These are phyloP conservation scores for Santalum album DNA, from an alignment of 164 flowering plant species.

Conservation along the genomic window DNA sequence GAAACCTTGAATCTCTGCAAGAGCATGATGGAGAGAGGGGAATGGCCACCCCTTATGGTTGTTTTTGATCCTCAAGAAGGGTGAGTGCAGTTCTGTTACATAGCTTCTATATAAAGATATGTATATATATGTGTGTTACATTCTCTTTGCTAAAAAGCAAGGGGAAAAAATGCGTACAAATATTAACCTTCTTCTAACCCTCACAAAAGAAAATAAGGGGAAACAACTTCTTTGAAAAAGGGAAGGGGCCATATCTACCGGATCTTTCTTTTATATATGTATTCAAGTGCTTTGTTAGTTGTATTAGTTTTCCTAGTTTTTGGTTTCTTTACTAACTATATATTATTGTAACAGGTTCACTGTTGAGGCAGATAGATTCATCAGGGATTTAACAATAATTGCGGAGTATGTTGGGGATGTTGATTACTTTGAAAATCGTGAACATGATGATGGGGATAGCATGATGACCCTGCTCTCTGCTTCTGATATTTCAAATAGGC, in stretches of 20 bases:
- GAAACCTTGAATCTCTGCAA: constrained; percentile 70
- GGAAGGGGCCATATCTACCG: too few relatives aligned
- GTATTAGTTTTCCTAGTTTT: neutral
- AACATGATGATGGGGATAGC: constrained; percentile 84
- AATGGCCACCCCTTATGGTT: constrained; percentile 91
- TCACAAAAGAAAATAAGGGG: too few relatives aligned
- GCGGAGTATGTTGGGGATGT: constrained; percentile 92
- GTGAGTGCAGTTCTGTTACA: too few relatives aligned
- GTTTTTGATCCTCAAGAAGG: constrained; percentile 83
- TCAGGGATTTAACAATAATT: constrained; percentile 75
- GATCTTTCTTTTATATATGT: too few relatives aligned
- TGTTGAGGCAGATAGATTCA: constrained; percentile 74
- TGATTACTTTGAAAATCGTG: constrained; percentile 77
- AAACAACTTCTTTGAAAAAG: too few relatives aligned
- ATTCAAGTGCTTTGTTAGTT: constrained; percentile 11
- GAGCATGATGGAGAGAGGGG: constrained; percentile 75
- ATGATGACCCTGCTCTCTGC: constrained; percentile 83
- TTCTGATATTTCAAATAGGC: constrained; percentile 44
- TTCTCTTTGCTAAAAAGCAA: too few relatives aligned
- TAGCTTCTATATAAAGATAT: too few relatives aligned
- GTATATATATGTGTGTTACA: too few relatives aligned
- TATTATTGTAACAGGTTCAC: constrained; percentile 54
- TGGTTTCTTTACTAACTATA: neutral
- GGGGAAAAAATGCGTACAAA: too few relatives aligned
- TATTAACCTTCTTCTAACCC: too few relatives aligned